Base-by-base conservation (phyloP, 2,329 filamentous ascomycete species). In the Fusarium anguioides region DNA sequence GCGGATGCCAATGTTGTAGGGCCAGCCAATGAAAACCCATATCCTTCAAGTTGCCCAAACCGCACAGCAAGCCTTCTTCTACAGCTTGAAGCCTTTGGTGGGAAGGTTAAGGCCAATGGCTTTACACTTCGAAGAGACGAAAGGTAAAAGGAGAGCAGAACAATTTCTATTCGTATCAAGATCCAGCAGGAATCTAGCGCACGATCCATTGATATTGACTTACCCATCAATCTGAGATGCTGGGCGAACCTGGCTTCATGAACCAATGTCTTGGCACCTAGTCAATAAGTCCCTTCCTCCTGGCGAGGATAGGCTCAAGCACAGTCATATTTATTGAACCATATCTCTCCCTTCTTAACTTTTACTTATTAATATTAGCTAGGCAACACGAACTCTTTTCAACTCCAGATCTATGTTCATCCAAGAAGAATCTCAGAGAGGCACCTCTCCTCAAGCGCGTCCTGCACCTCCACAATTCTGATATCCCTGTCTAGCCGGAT, bases 401-500 rank as follows among this genome's bases (percentile, higher is more conserved):
- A 26, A 26, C 31, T 35, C 47, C 47, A 59, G 23, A 40, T 59
- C 44, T 36, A 20, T 40, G 26, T 14, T 21, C 18, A 29, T n/a
- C n/a, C n/a, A 47, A 47, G n/a, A 45, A 45, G 29, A 21, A 47
- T 47, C 29, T 51, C 45, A 29, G 33, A 47, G 37, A 41, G 31
- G 64, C 64, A 48, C 35, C 21, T 26, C 55, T 17, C 14, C 14
- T 31, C 35, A 20, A 45, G 26, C 31, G 56, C 37, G 36, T 36
- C 23, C n/a, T 40, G 42, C 42, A 41, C 66, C 58, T 61, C 66
- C 66, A 69, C 66, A 69, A 50, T 66, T 66, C 50, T 24, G 51
- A 51, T 23, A 69, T 56, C 66, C 66, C 46, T 69, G 66, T 66
- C 66, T 69, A 69, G 66, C 41, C 66, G 39, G 66, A 69, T 69